phyloP scores from a whole-genome alignment of 2,329 filamentous ascomycete species.

The Arthrobotrys entomopaga region DNA sequence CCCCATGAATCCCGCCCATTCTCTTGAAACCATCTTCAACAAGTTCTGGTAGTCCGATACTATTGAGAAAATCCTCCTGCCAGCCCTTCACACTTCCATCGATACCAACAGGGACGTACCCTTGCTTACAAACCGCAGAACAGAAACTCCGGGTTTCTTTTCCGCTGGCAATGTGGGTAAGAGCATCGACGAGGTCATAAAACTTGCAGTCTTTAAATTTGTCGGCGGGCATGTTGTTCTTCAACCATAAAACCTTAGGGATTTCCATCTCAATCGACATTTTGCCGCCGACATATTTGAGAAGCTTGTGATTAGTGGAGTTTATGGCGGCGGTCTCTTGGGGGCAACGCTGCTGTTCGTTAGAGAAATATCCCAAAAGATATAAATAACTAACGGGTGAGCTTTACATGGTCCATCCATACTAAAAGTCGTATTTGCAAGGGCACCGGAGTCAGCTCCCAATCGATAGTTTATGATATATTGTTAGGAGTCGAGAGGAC shows the following conservation, averaged over 20 bases:
- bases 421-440: conserved; percentile 62
- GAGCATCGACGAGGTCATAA: conserved; percentile 90
- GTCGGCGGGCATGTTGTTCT: conserved; percentile 95
- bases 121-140: conserved; percentile 96
- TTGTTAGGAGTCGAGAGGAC: neutral
- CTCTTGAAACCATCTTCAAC: conserved; percentile 87
- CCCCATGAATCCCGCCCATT: conserved; percentile 91
- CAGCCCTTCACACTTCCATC: conserved; percentile 97
- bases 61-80: conserved; percentile 91
- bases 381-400: neutral
- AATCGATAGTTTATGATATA: neutral
- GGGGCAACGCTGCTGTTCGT: conserved; percentile 74
- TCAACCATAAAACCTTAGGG: conserved; percentile 96
- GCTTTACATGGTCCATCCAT: conserved; percentile 79
- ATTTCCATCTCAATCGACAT: conserved; percentile 99
- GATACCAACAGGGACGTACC: conserved; percentile 93
- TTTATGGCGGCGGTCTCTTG: conserved; percentile 95
- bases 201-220: conserved; percentile 94
- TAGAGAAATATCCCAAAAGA: neutral
- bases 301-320: conserved; percentile 86
- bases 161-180: conserved; percentile 93
- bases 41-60: conserved; percentile 87
- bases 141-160: conserved; percentile 93
- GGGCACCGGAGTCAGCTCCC: neutral
- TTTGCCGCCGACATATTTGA: conserved; percentile 94